phyloP scores from a whole-genome alignment of 805 yeast genomes.

The Huiozyma sinensis region DNA sequence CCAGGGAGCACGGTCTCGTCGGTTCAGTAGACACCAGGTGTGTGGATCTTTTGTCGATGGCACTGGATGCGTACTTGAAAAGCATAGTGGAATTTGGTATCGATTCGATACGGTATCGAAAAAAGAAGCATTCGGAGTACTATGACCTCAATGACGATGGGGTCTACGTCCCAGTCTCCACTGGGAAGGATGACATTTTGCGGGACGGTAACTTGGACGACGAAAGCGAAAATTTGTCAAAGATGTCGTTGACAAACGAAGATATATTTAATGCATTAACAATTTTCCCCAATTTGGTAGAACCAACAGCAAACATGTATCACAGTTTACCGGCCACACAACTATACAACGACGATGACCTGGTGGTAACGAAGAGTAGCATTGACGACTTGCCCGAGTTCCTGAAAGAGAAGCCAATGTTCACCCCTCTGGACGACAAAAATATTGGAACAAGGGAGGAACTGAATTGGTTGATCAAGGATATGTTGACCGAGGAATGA shows the following conservation, averaged over 20 bases:
- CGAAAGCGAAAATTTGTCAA: slow-evolving; percentile 8
- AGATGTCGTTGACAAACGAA: slow-evolving; percentile 42
- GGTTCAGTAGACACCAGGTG: slow-evolving; percentile 72
- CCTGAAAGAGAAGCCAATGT: slow-evolving; percentile 23
- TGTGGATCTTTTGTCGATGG: slow-evolving; percentile 67
- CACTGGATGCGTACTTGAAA: slow-evolving; percentile 72
- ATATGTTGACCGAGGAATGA: slow-evolving; percentile 37
- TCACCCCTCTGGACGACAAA: slow-evolving; percentile 25
- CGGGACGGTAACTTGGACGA: slow-evolving; percentile 1
- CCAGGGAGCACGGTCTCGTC: slow-evolving; percentile 81
- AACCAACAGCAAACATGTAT: slow-evolving; percentile 46
- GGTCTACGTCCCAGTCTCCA: slow-evolving; percentile 20
- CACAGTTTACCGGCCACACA: slow-evolving; percentile 39
- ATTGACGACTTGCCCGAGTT: slow-evolving; percentile 28
- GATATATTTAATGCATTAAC: slow-evolving; percentile 57
- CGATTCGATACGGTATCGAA: slow-evolving; percentile 57
- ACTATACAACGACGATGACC: slow-evolving; percentile 47
- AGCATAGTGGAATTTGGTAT: slow-evolving; percentile 63
- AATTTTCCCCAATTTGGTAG: slow-evolving; percentile 55
- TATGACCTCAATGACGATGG: slow-evolving; percentile 27
- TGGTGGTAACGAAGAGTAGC: slow-evolving; percentile 22
- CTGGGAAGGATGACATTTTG: slow-evolving; percentile 1
- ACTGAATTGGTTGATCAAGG: slow-evolving; percentile 60
- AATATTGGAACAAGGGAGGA: slow-evolving; percentile 57
- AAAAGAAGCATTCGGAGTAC: slow-evolving; percentile 33